Evolutionary conservation across 2,329 filamentous ascomycete genomes (phyloP).

Genomic region (Diaporthe sp.): DNA sequence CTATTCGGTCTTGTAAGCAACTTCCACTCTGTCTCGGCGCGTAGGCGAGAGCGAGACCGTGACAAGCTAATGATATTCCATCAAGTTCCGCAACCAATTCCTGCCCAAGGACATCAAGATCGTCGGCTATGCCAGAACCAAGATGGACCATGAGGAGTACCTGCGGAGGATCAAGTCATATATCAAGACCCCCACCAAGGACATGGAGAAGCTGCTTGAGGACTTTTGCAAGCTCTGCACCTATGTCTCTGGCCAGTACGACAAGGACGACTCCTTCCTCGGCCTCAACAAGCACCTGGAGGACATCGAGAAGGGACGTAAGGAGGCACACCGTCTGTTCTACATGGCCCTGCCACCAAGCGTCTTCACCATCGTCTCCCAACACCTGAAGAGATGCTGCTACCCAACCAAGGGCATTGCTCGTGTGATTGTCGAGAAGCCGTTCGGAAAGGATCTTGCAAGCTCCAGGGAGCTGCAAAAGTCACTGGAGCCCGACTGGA

Average conservation of each 20-base stretch:
- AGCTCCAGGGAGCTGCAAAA: constrained; percentile 96
- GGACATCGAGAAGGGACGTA: constrained; percentile 83
- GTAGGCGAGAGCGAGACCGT: constrained; percentile 16
- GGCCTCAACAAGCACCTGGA: constrained; percentile 87
- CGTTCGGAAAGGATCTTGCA: constrained; percentile 95
- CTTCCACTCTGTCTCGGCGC: constrained; percentile 28
- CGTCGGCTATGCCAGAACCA: constrained; percentile 98
- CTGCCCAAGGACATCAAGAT: constrained; percentile 97
- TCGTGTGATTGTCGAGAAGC: constrained; percentile 98
- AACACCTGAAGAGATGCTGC: constrained; percentile 97
- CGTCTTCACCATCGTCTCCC: constrained; percentile 97
- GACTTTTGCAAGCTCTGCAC: constrained; percentile 90
- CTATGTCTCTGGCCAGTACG: constrained; percentile 97
- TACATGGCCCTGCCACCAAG: constrained; percentile 99
- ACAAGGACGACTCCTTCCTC: constrained; percentile 94
- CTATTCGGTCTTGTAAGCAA: constrained; percentile 93
- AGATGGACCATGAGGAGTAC: constrained; percentile 98
- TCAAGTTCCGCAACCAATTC: constrained; percentile 97
- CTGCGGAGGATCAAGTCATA: constrained; percentile 95
- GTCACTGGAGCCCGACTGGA: constrained; percentile 97
- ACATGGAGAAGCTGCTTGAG: constrained; percentile 93
- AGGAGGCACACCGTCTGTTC: constrained; percentile 92
- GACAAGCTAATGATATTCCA: constrained; percentile 38
- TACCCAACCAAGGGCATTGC: constrained; percentile 93
- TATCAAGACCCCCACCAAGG: constrained; percentile 99